Conservation (phyloP, 1,139 yeast species). For the Magnusiomyces paraingens region DNA sequence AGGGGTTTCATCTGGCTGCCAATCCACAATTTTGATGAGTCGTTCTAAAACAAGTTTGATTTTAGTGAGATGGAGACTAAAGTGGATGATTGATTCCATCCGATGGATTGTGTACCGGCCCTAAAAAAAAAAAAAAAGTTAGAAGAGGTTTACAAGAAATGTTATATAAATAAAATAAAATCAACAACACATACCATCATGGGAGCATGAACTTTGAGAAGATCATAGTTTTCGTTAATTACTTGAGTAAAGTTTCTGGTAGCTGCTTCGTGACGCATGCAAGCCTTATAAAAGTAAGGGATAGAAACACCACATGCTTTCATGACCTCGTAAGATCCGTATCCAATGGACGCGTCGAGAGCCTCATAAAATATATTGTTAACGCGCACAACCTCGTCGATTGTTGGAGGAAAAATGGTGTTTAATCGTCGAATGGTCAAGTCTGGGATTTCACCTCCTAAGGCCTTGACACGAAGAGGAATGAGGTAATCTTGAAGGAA, state of each 20-base stretch:
- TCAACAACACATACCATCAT: slow-evolving; percentile 16
- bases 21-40: slow-evolving; percentile 35
- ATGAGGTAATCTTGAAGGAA: slow-evolving; percentile 72
- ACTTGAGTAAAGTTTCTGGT: slow-evolving; percentile 48
- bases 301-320: slow-evolving; percentile 73
- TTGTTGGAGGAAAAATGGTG: slow-evolving; percentile 84
- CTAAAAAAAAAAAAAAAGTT: not conserved
- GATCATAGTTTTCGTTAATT: slow-evolving; percentile 31
- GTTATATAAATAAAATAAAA: slow-evolving; percentile 7
- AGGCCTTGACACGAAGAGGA: slow-evolving; percentile 66
- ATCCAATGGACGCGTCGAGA: slow-evolving; percentile 55
- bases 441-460: slow-evolving; percentile 45
- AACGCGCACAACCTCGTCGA: slow-evolving; percentile 85
- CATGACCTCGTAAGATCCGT: slow-evolving; percentile 67
- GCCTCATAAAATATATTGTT: slow-evolving; percentile 80
- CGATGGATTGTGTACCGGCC: slow-evolving; percentile 45
- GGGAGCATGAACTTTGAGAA: slow-evolving; percentile 10
- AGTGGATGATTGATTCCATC: slow-evolving; percentile 63
- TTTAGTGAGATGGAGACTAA: slow-evolving; percentile 64
- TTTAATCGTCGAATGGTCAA: slow-evolving; percentile 59
- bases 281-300: slow-evolving; percentile 88
- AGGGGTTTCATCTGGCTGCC: slow-evolving; percentile 35
- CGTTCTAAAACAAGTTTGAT: slow-evolving; percentile 62
- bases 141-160: slow-evolving; percentile 25
- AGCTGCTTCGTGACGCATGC: slow-evolving; percentile 91